These are phyloP conservation scores for Cetradonia linearis DNA, from an alignment of 495 filamentous ascomycete species.

Conservation along the genomic window DNA sequence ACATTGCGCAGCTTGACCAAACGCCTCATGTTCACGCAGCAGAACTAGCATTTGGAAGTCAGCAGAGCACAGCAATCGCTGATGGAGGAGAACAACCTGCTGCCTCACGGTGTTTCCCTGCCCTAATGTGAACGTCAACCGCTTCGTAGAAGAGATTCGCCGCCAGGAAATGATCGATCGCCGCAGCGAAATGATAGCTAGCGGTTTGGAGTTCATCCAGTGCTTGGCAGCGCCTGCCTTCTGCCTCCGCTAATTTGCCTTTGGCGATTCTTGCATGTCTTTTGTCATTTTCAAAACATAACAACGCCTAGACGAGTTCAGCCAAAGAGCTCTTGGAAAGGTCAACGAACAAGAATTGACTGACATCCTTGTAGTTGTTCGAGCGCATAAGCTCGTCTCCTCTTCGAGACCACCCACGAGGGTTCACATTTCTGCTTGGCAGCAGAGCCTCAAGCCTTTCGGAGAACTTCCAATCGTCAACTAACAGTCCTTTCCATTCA, in stretches of 20 bases:
- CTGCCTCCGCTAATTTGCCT: neutral
- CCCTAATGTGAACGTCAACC: neutral
- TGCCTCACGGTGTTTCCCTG: neutral
- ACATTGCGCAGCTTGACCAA: slow-evolving; percentile 21
- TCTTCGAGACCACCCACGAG: neutral
- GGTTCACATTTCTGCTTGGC: neutral
- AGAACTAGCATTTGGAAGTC: neutral
- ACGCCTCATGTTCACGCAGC: slow-evolving; percentile 5
- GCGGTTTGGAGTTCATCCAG: neutral
- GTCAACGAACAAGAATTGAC: neutral
- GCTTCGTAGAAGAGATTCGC: neutral
- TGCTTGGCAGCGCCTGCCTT: neutral
- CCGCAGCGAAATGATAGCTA: neutral
- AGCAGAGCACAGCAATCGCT: neutral
- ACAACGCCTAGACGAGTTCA: neutral
- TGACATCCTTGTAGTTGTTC: slow-evolving; percentile 5
- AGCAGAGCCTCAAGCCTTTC: neutral
- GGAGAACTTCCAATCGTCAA: neutral
- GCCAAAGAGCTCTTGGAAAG: neutral
- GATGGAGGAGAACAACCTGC: neutral
- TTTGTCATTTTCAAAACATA: neutral
- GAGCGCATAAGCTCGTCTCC: neutral
- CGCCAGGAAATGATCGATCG: neutral
- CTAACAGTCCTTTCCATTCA: neutral
- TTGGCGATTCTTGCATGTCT: slow-evolving; percentile 2